Conservation (phyloP, 129 eudicot species). For the carrot (Daucus carota) region DH1_v3.0 NC_030385.2:37420001-37420500, state of each 20-base stretch:
- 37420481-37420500: constrained; percentile 97
- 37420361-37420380: constrained; percentile 62
- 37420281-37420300: not conserved
- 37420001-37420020: constrained; percentile 42
- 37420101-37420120: constrained; percentile 88
- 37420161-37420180: constrained; percentile 32
- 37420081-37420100: constrained; percentile 84
- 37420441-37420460: constrained; percentile 92
- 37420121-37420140: constrained; percentile 99
- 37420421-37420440: constrained; percentile 86
- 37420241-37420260: not conserved
- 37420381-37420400: constrained; percentile 85
- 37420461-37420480: constrained; percentile 77
- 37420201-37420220: not conserved
- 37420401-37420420: constrained; percentile 73
- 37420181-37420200: not conserved
- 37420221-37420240: not conserved
- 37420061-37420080: constrained; percentile 80
- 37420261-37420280: not conserved
- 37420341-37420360: not conserved
- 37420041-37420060: constrained; percentile 68
- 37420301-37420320: not conserved
- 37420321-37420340: not conserved
- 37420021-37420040: constrained; percentile 69
- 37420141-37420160: constrained; percentile 50